Conservation (phyloP, 805 yeast species). For the Kazachstania africana region DNA sequence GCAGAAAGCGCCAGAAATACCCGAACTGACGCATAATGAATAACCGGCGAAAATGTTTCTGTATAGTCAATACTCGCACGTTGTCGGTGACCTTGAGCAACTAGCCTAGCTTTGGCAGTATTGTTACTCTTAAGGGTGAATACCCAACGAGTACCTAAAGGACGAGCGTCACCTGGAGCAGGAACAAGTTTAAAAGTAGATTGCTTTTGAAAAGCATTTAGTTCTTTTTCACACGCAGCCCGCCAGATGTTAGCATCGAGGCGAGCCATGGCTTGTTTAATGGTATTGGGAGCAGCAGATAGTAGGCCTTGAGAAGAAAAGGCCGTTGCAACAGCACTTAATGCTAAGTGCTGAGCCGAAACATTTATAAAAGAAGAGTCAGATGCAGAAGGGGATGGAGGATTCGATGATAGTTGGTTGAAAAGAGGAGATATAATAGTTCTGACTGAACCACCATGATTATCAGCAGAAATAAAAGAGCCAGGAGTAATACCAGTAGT, state of each 20-base stretch:
- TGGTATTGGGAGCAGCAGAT: not conserved
- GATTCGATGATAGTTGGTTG: not conserved
- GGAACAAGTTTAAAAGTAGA: conserved; percentile 3
- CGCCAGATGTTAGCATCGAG: not conserved
- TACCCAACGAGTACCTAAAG: conserved; percentile 10
- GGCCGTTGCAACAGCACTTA: not conserved
- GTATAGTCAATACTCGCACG: conserved; percentile 14
- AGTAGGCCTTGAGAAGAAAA: not conserved
- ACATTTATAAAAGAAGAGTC: not conserved
- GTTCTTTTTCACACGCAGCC: conserved; percentile 2
- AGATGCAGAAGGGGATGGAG: not conserved
- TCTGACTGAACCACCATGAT: too few species aligned
- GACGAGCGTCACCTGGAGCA: conserved; percentile 3
- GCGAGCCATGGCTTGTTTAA: not conserved
- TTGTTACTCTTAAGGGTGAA: conserved; percentile 7
- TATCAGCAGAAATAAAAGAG: not conserved
- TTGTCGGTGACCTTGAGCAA: conserved; percentile 17
- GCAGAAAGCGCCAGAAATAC: conserved; percentile 3
- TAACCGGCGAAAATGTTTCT: conserved; percentile 19
- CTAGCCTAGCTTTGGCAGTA: conserved; percentile 16
- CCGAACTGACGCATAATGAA: conserved; percentile 9
- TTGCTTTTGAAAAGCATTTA: conserved; percentile 2
- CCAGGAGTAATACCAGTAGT: not conserved
- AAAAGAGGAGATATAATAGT: too few species aligned
- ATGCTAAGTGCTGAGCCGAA: not conserved